These are phyloP conservation scores for Ustilaginoidea virens DNA, from an alignment of 2,329 filamentous ascomycete species.

Conservation along the genomic window DNA sequence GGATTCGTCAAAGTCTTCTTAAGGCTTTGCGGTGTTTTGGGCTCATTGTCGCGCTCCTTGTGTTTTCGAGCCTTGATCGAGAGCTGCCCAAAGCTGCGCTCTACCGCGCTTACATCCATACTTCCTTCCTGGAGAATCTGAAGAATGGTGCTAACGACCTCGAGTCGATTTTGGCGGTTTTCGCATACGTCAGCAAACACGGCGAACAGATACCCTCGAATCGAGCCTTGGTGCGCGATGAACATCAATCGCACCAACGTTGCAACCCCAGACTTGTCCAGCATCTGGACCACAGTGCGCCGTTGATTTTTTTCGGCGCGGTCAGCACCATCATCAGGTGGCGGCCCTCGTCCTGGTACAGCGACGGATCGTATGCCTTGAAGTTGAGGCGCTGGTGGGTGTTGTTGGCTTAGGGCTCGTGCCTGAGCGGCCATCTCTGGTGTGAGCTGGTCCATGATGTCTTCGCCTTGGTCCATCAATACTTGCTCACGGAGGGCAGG, in stretches of 20 bases:
- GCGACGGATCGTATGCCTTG: conserved; percentile 15
- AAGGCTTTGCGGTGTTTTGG: conserved; percentile 65
- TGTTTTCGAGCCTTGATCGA: conserved; percentile 81
- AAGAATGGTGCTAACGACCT: conserved; percentile 83
- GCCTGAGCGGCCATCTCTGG: conserved; percentile 79
- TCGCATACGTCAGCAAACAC: conserved; percentile 87
- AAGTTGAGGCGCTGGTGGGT: conserved; percentile 12
- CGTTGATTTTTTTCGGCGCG: conserved; percentile 44
- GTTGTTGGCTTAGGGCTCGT: conserved; percentile 44
- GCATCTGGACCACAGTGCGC: conserved; percentile 82
- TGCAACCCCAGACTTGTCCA: conserved; percentile 89
- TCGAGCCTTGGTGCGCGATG: conserved; percentile 77
- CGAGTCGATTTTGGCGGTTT: conserved; percentile 88
- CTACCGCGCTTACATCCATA: conserved; percentile 80
- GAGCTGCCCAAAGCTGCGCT: conserved; percentile 86
- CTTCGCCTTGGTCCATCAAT: conserved; percentile 80
- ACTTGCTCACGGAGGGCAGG: conserved; percentile 74
- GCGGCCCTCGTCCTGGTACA: conserved; percentile 9
- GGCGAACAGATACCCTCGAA: conserved; percentile 68
- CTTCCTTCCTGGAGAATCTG: conserved; percentile 94
- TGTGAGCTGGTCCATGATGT: conserved; percentile 69
- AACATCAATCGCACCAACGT: conserved; percentile 98
- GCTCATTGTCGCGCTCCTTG: conserved; percentile 41
- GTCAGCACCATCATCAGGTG: conserved; percentile 15
- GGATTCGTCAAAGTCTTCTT: conserved; percentile 59